Base-by-base conservation (phyloP, 164 flowering plant genomes). In the Magnolia changhungtana region DNA sequence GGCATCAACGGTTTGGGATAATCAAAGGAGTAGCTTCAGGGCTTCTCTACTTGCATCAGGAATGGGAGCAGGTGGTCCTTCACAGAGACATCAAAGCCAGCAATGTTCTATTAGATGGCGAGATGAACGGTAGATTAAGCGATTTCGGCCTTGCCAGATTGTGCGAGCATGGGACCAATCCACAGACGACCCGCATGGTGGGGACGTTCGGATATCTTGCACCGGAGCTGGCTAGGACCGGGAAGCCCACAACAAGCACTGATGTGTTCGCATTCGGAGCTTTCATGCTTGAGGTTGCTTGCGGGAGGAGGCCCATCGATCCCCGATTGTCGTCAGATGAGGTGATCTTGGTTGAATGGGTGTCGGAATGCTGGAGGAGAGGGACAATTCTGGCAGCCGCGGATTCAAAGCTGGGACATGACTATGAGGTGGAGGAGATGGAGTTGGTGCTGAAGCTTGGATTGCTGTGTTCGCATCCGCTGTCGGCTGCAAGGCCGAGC, bases 11-110 rank as follows among this genome's bases (percentile, higher is more conserved):
- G n/a, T 78, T 66, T 58, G 16, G 20, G 51, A 68, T 78, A 37
- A 31, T 78, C 51, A 78, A 73, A 61, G 80, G 76, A 1, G 80
- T 78, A 45, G 76, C 80, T 14, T 72, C 76, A 2, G 73, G 73
- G 20, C 68, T 76, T 14, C 29, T 67, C 27, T 75, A 67, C 29
- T 29, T 75, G 63, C 77, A 75, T 65, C 72, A 75, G 58, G 72
- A 55, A 67, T 75, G 77, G 77, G 77, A 51, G 50, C 77, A 75
- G 19, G 72, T 68, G 14, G 65, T 77, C 19, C 63, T 87, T 0
- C 90, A 87, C 49, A 73, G 87, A 81, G 90, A 87, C 63, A 79
- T 87, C 37, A 87, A 87, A 72, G 82, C 88, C 2, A 80, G 85
- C 73, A 87, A 85, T 76, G 84, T 88, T 27, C 72, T 88, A 14